Evolutionary conservation across 345 rosid species (phyloP), one percentile per base, ranked within the genome.

Genomic region (Citrus cavaleriei): DNA sequence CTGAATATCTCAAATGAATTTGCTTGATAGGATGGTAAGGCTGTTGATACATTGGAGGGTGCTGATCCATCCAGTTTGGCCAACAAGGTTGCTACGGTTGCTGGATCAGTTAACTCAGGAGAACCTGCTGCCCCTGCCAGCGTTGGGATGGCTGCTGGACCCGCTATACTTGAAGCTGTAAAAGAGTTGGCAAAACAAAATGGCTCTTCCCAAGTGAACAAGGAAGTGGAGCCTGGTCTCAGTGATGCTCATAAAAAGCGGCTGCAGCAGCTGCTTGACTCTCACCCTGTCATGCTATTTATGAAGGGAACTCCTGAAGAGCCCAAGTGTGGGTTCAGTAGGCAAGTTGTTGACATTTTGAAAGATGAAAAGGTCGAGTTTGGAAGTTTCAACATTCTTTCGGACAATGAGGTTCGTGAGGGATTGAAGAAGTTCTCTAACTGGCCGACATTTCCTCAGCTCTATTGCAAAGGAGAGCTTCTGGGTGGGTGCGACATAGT

Each of bases 381-480:
- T 28, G 98, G 94, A 60, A 91, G 87, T 25, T 97, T 94, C 51
- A 97, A 97, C 77, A 93, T 97, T 81, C 82, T 97, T 12, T 89
- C 89, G 0, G 94, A 93, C 49, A 83, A 83, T 54, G 92, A 89
- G 82, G 93, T 97, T 82, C 90, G 98, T 54, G 98, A 97, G 84
- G 98, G 97, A 22, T 87, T 94, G 89, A 97, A 97, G 89, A 87
- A 92, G 85, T 92, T 88, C 88, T 97, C 98, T 5, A 91, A 97
- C 78, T 94, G 99, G 99, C 99, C 99, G n/a, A 97, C 99, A 49
- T 97, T 82, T 84, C 99, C 99, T 84, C 98, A 94, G 88, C 89
- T 97, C 68, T 97, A 92, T 83, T 91, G 91, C 91, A 94, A 88
- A 21, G 98, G 99, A 57, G 98, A 97, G 79, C 95, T 97, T 70